Base-by-base conservation (phyloP, 2,329 filamentous ascomycete species). In the Clonostachys chloroleuca region DNA sequence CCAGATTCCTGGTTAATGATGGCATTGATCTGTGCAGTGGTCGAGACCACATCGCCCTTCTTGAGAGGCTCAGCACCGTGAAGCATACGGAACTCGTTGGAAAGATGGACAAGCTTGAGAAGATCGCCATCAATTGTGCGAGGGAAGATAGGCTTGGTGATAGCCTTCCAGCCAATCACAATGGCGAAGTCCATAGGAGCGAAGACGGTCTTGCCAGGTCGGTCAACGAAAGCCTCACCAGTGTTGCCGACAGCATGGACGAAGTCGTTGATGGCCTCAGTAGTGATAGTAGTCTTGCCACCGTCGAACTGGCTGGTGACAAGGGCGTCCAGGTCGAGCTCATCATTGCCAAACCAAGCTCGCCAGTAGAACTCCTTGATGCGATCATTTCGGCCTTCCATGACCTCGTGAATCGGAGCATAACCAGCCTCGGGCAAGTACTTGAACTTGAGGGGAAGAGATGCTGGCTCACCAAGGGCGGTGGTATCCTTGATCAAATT, bases 341-440 rank as follows among this genome's bases (percentile, higher is more conserved):
- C 70, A 60, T 96, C 92, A 50, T 92, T 80, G 40, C 91, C 94
- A 59, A 99, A 99, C 94, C 94, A 99, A 55, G 95, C 86, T 57
- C 86, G 85, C 84, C 95, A 99, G 78, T 99, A 99, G 67, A 99
- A 99, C 68, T 96, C 89, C 77, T 99, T 99, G 77, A 99, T 97
- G 54, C 90, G 88, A 64, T 99, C 92, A 64, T 99, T 99, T 62
- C 94, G 90, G 47, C 83, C 87, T 35, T 91, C 82, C 94, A 99
- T 99, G 53, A 97, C 87, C 68, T 99, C 94, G 51, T 87, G 87
- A 56, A 99, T 96, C 16, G 94, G 94, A n/a, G 95, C 92, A 64
- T 96, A 99, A 33, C 94, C 94, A 48, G 90, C 87, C 68, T 97
- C 92, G 3, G 94, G 94, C 63, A 92, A 89, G 71, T 99, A 99